These are phyloP conservation scores for Ordospora colligata DNA, from an alignment of 371 early-diverging fungal species.

Conservation along the genomic window DNA sequence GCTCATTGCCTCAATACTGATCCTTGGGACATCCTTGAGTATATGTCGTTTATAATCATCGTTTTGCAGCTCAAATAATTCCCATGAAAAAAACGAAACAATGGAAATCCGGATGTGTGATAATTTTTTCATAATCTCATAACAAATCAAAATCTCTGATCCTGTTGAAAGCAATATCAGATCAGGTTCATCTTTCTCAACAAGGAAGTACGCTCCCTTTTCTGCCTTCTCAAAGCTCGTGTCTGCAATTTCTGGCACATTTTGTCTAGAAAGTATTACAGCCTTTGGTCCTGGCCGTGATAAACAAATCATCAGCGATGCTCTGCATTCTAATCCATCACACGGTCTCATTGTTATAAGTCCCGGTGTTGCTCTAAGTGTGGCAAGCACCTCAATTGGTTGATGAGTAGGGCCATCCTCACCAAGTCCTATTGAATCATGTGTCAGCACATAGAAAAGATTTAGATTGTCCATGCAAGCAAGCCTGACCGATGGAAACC, in stretches of 20 bases:
- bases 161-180: constrained; percentile 79
- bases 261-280: constrained; percentile 81
- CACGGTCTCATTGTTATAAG: constrained; percentile 77
- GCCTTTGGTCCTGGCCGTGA: constrained; percentile 69
- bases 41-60: constrained; percentile 73
- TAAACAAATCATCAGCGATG: constrained; percentile 48
- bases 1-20: constrained; percentile 82
- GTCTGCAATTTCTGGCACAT: constrained; percentile 75
- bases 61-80: constrained; percentile 80
- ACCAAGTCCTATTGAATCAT: constrained; percentile 90
- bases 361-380: constrained; percentile 85
- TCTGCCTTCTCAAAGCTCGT: constrained; percentile 67
- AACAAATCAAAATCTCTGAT: constrained; percentile 78
- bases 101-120: constrained; percentile 66
- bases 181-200: constrained; percentile 67
- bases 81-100: constrained; percentile 86
- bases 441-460: constrained; percentile 88
- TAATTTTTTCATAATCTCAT: constrained; percentile 71
- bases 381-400: constrained; percentile 88
- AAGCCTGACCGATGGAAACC: constrained; percentile 77
- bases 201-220: constrained; percentile 53
- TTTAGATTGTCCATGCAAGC: constrained; percentile 75
- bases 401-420: constrained; percentile 99
- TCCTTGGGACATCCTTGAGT: constrained; percentile 69
- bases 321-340: constrained; percentile 77